Conservation (phyloP, 805 yeast species). For the Barnettozyma pratensis region DNA sequence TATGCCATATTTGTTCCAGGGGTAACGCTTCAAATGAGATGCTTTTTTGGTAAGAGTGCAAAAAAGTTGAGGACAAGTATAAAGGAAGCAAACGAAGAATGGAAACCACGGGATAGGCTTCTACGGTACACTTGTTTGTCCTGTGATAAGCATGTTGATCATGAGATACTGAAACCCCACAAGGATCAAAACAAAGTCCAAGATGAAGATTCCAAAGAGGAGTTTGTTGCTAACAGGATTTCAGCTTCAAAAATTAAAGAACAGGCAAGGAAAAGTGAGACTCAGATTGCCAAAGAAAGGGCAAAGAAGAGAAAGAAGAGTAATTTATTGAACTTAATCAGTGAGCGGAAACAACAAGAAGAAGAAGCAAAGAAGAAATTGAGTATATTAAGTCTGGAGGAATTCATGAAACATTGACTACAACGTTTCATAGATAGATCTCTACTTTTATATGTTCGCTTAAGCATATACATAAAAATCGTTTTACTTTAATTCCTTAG, state of each 20-base stretch:
- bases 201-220: not conserved
- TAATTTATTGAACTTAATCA: slow-evolving; percentile 36
- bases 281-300: slow-evolving; percentile 30
- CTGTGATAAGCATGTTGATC: slow-evolving; percentile 21
- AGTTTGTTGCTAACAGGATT: slow-evolving; percentile 25
- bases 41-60: slow-evolving; percentile 7
- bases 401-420: slow-evolving; percentile 35
- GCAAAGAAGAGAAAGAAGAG: slow-evolving; percentile 44
- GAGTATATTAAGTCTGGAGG: slow-evolving; percentile 41
- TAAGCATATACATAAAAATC: not conserved
- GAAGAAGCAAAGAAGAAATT: slow-evolving; percentile 26
- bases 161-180: slow-evolving; percentile 14
- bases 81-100: not conserved
- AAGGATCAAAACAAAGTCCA: not conserved
- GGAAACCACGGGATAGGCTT: slow-evolving; percentile 16
- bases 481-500: too few relatives aligned
- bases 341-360: slow-evolving; percentile 36
- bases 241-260: not conserved
- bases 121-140: slow-evolving; percentile 25
- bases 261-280: slow-evolving; percentile 11
- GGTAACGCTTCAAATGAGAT: slow-evolving; percentile 22
- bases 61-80: not conserved
- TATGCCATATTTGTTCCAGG: slow-evolving; percentile 26
- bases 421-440: too few relatives aligned
- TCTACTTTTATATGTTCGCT: too few relatives aligned